phyloP scores from a whole-genome alignment of 441 rosid genomes.

The Gossypium lobatum region DNA sequence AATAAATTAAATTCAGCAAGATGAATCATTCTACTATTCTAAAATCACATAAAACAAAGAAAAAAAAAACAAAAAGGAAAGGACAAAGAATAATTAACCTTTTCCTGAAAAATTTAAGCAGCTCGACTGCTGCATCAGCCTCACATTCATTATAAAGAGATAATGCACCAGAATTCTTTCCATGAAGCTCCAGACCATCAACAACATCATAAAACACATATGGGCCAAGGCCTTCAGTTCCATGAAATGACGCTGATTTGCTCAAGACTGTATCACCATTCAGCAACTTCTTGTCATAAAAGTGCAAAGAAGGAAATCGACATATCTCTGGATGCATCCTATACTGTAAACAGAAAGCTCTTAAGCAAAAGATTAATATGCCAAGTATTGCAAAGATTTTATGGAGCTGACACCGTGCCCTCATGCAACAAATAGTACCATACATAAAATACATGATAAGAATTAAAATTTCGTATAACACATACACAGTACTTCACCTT shows the following conservation, averaged over 20 bases:
- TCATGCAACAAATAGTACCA: not conserved
- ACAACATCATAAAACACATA: conserved; percentile 71
- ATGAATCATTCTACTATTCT: conserved; percentile 11
- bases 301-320: conserved; percentile 81
- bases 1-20: conserved; percentile 10
- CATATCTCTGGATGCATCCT: conserved; percentile 99
- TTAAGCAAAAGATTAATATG: not conserved
- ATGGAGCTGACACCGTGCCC: not conserved
- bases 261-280: conserved; percentile 67
- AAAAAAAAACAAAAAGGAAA: not conserved
- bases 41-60: not conserved
- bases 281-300: conserved; percentile 79
- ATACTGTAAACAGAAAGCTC: conserved; percentile 53
- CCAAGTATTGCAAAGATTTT: conserved; percentile 17
- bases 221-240: conserved; percentile 62
- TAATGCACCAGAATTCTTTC: conserved; percentile 66
- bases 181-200: conserved; percentile 83
- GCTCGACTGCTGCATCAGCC: conserved; percentile 86
- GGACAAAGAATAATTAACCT: conserved; percentile 27
- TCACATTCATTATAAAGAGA: conserved; percentile 84
- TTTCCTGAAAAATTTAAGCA: conserved; percentile 65
- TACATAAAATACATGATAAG: not conserved
- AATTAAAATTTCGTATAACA: not conserved
- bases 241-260: conserved; percentile 76
- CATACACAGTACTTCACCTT: not conserved